Percentiles rank a stretch among this genome's conserved stretches.
phyloP scores from a whole-genome alignment of 257 asterid genomes.

The Nicotiana undulata region DNA sequence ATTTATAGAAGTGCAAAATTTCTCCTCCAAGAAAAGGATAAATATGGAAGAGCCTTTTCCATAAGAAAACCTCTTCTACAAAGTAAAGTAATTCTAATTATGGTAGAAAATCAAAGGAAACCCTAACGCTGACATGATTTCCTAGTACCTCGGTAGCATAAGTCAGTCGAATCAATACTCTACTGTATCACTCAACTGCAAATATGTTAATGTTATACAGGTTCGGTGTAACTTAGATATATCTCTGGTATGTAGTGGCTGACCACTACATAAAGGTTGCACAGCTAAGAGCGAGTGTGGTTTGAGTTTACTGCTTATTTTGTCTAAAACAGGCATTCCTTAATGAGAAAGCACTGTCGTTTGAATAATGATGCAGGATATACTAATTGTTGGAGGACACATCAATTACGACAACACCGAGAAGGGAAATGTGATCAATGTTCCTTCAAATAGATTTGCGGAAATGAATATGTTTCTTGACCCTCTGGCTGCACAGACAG shows the following conservation, averaged over 20 bases:
- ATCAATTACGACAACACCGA: conserved; percentile 19
- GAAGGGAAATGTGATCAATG: conserved; percentile 59
- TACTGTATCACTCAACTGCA: neutral
- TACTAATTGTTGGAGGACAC: conserved; percentile 71
- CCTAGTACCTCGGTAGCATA: neutral
- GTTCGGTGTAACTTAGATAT: no score
- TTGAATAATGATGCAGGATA: conserved; percentile 34
- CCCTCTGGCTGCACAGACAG: conserved; percentile 59
- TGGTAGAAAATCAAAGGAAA: no score
- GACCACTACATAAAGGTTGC: no score
- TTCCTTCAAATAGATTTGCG: conserved; percentile 49
- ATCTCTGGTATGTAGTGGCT: no score
- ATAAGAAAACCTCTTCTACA: no score
- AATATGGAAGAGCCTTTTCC: no score
- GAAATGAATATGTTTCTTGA: conserved; percentile 81
- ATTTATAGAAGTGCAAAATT: no score
- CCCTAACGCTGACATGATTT: no score
- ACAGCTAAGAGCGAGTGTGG: no score
- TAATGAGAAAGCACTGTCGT: neutral
- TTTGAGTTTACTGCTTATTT: neutral
- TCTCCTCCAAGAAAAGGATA: no score
- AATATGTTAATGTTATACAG: no score
- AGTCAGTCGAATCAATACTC: neutral
- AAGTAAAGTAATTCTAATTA: no score
- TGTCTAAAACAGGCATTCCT: neutral